A percentile compares a stretch with the other conserved stretches of the same genome.
phyloP scores from a whole-genome alignment of 73 alveolate genomes.

The Effrenium voratum region DNA sequence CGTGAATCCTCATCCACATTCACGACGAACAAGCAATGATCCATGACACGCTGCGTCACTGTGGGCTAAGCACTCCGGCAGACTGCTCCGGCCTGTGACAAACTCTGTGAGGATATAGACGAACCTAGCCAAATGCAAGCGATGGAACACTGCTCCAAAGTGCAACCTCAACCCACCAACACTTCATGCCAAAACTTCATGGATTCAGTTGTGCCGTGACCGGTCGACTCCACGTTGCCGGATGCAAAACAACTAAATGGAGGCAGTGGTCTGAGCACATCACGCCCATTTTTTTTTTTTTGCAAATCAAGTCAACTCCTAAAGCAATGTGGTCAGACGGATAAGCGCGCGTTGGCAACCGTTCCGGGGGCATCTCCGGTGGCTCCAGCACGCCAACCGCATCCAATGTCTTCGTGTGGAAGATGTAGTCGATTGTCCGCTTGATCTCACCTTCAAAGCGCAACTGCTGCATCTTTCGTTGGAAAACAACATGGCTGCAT shows the following conservation, averaged over 20 bases:
- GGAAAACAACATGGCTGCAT: no score
- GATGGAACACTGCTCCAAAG: background rate
- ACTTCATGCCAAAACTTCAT: background rate
- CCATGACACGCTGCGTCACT: background rate
- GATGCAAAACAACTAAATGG: background rate
- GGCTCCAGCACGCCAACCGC: background rate
- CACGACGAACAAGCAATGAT: background rate
- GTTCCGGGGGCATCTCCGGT: conserved; percentile 13
- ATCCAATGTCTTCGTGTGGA: background rate
- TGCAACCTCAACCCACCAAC: background rate
- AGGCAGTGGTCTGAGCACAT: no score
- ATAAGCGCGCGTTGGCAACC: conserved; percentile 30
- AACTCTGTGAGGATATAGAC: conserved; percentile 75
- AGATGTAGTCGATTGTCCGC: conserved; percentile 60
- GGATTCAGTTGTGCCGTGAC: background rate
- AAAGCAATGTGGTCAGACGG: conserved; percentile 69
- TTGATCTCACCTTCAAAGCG: conserved; percentile 59
- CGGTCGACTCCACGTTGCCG: background rate
- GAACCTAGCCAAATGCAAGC: background rate
- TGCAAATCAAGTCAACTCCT: background rate
- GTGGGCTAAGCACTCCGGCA: no score
- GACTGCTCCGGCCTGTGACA: conserved; percentile 45
- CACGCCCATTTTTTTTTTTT: no score
- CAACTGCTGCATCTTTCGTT: no score
- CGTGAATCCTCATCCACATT: no score